These are phyloP conservation scores for Metschnikowia gelsemii DNA, from an alignment of 805 yeast genomes.

Conservation along the genomic window DNA sequence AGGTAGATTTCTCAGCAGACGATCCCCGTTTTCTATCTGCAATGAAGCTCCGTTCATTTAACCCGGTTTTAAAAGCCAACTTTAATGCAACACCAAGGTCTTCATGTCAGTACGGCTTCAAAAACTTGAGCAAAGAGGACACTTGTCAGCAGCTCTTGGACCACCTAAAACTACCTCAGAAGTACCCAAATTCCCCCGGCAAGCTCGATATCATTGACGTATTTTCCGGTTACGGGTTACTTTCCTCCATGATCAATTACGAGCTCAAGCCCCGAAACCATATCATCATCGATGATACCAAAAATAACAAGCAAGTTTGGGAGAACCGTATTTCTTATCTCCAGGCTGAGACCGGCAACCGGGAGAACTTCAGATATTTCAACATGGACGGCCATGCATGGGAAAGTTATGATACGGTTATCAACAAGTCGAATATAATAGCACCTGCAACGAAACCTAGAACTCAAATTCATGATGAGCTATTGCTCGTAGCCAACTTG, in stretches of 20 bases:
- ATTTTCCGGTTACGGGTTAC: slow-evolving; percentile 58
- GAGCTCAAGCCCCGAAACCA: slow-evolving; percentile 62
- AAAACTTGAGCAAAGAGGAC: slow-evolving; percentile 23
- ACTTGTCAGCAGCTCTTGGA: slow-evolving; percentile 44
- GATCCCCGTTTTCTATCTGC: background rate
- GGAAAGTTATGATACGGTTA: slow-evolving; percentile 55
- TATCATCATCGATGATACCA: slow-evolving; percentile 56
- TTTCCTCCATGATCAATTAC: slow-evolving; percentile 62
- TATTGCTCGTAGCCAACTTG: slow-evolving; percentile 60
- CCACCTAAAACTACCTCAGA: slow-evolving; percentile 41
- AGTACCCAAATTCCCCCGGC: slow-evolving; percentile 33
- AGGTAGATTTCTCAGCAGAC: background rate
- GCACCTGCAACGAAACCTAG: slow-evolving; percentile 27
- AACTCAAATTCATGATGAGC: slow-evolving; percentile 48
- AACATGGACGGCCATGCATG: slow-evolving; percentile 63
- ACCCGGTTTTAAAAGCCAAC: slow-evolving; percentile 28
- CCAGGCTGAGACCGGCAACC: slow-evolving; percentile 24
- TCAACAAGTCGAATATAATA: slow-evolving; percentile 46
- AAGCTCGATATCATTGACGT: slow-evolving; percentile 56
- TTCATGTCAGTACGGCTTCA: slow-evolving; percentile 27
- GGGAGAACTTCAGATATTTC: slow-evolving; percentile 34
- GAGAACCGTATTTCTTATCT: slow-evolving; percentile 26
- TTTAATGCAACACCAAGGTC: slow-evolving; percentile 24
- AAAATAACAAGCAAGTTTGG: slow-evolving; percentile 29
- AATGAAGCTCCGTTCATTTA: slow-evolving; percentile 25